These are phyloP conservation scores for Hypericum perforatum DNA, from an alignment of 345 rosid species.

Conservation along the genomic window DNA sequence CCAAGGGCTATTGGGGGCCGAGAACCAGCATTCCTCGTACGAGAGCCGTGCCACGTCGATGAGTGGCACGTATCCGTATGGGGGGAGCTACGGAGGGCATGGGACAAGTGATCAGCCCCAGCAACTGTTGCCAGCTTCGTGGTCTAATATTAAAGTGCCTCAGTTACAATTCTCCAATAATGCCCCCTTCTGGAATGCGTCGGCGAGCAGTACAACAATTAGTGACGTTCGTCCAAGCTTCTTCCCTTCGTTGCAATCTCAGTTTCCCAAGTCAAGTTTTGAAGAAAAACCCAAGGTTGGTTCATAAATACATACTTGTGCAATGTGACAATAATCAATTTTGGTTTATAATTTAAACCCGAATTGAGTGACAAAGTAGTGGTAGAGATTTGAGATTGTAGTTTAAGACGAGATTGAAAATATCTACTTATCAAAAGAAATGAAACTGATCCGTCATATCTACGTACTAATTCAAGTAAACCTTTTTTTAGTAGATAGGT, in stretches of 20 bases:
- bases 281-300: slow-evolving; percentile 31
- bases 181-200: slow-evolving; percentile 82
- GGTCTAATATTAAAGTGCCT: slow-evolving; percentile 41
- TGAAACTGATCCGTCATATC: too few species aligned
- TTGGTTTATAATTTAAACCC: too few species aligned
- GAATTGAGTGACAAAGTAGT: too few species aligned
- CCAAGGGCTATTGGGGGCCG: slow-evolving; percentile 44
- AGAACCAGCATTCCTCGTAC: slow-evolving; percentile 26
- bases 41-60: slow-evolving; percentile 18
- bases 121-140: slow-evolving; percentile 37
- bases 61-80: slow-evolving; percentile 17
- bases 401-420: too few species aligned
- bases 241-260: slow-evolving; percentile 51
- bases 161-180: slow-evolving; percentile 79
- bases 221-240: slow-evolving; percentile 48
- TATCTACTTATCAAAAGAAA: too few species aligned
- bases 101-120: slow-evolving; percentile 23
- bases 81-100: slow-evolving; percentile 23
- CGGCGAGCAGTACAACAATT: slow-evolving; percentile 24
- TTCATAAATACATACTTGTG: background rate
- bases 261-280: slow-evolving; percentile 32
- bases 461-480: too few species aligned
- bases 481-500: too few species aligned
- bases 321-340: too few species aligned
- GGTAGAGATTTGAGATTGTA: too few species aligned